Conservation (phyloP, 208 protist species). For the Blastocrithidia nonstop region DNA sequence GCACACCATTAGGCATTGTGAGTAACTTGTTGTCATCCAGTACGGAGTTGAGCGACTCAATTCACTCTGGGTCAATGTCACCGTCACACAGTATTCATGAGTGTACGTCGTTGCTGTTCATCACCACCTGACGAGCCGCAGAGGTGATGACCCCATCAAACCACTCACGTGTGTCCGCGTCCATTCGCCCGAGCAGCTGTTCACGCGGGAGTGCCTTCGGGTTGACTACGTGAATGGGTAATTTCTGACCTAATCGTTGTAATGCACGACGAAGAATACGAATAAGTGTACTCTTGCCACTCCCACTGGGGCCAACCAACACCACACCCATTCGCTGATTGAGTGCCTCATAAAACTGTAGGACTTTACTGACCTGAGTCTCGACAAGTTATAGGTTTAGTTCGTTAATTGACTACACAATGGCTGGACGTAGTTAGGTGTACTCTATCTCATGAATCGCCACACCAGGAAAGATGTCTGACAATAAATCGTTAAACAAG, state of each 20-base stretch:
- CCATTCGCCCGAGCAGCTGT: conserved; percentile 95
- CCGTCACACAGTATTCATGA: conserved; percentile 98
- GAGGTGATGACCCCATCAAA: conserved; percentile 96
- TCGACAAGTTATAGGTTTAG: conserved; percentile 82
- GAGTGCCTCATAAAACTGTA: conserved; percentile 94
- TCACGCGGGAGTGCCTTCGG: conserved; percentile 93
- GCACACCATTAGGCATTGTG: conserved; percentile 96
- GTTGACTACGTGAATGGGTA: conserved; percentile 93
- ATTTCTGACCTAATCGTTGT: conserved; percentile 53
- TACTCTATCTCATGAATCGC: conserved; percentile 86
- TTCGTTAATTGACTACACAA: conserved; percentile 82
- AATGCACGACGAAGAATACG: conserved; percentile 82
- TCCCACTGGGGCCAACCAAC: conserved; percentile 92
- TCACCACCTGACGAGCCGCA: conserved; percentile 86
- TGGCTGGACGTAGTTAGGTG: conserved; percentile 79
- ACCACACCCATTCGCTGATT: conserved; percentile 97
- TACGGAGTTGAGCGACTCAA: conserved; percentile 99
- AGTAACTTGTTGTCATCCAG: too few species aligned
- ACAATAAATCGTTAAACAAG: conserved; percentile 90
- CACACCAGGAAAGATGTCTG: conserved; percentile 90
- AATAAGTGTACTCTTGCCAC: conserved; percentile 94
- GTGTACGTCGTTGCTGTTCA: conserved; percentile 73
- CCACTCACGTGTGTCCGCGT: conserved; percentile 97
- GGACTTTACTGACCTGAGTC: conserved; percentile 83
- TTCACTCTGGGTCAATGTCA: conserved; percentile 98